A percentile compares a stretch with the other conserved stretches of the same genome.
phyloP scores from a whole-genome alignment of 2,329 filamentous ascomycete species.

The Aureobasidium sp. region DNA sequence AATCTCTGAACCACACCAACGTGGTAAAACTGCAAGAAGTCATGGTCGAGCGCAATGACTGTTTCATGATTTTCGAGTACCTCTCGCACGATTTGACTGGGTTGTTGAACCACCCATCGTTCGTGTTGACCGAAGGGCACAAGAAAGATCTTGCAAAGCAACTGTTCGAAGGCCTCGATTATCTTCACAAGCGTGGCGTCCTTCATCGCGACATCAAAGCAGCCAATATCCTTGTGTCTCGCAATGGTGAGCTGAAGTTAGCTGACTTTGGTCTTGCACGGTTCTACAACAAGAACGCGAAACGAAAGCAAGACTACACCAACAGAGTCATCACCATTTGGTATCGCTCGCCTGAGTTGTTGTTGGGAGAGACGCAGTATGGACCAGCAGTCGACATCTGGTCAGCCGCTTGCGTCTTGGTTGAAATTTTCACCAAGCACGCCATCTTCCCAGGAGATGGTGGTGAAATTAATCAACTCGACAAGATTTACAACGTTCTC shows the following conservation, averaged over 20 bases:
- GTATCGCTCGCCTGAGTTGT: slow-evolving; percentile 87
- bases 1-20: slow-evolving; percentile 73
- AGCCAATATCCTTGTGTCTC: slow-evolving; percentile 92
- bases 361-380: slow-evolving; percentile 84
- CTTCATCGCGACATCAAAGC: slow-evolving; percentile 97
- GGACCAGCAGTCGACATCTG: slow-evolving; percentile 88
- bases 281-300: slow-evolving; percentile 73
- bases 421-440: slow-evolving; percentile 90
- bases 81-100: slow-evolving; percentile 93
- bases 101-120: slow-evolving; percentile 86
- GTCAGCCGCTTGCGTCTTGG: slow-evolving; percentile 93
- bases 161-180: slow-evolving; percentile 87
- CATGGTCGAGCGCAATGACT: slow-evolving; percentile 98
- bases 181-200: slow-evolving; percentile 86
- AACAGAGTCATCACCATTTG: slow-evolving; percentile 99
- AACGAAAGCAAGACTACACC: slow-evolving; percentile 86
- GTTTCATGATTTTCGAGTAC: slow-evolving; percentile 99
- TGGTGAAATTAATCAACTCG: slow-evolving; percentile 88
- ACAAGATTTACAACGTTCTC: slow-evolving; percentile 90
- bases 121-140: slow-evolving; percentile 72
- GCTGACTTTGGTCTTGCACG: slow-evolving; percentile 94
- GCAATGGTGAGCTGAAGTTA: slow-evolving; percentile 77
- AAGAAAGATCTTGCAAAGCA: slow-evolving; percentile 91
- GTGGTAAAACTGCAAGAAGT: slow-evolving; percentile 79
- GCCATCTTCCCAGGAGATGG: slow-evolving; percentile 95